Evolutionary conservation across 2,329 filamentous ascomycete genomes (phyloP), one percentile per base, ranked within the genome.

Genomic region (Colletotrichum sp.): DNA sequence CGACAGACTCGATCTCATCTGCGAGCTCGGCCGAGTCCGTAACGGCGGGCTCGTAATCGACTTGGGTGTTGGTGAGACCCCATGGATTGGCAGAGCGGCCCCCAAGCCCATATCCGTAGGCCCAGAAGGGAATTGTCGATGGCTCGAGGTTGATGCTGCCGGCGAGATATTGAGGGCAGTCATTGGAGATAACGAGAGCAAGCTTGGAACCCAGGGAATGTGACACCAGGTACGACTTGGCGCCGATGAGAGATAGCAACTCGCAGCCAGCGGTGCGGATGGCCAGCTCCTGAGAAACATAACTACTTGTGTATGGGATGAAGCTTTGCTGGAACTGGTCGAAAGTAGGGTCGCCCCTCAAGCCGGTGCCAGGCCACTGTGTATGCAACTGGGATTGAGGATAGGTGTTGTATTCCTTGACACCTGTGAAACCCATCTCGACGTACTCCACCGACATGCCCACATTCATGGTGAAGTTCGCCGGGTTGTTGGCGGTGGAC

Each of bases 281-380:
- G 26, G 79, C 76, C 13, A 67, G 39, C 61, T 80, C 78, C n/a
- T 76, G 79, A 4, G 77, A 65, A 14, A 68, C 75, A 39, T 77
- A 77, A 68, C 78, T 78, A 10, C 70, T 76, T 5, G 80, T 79
- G 60, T 81, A 83, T 21, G 85, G 86, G 5, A 88, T 82, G 65
- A 87, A 83, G 34, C 84, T 84, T 36, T 84, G 83, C 81, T 87
- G 87, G 78, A 89, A 89, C 6, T 83, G 81, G 78, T 90, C 88
- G 77, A 90, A 90, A 12, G 82, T 81, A 2, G 85, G 77, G 77
- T 90, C 88, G 10, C 88, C 87, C 12, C 77, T 75, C 48, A 79
- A 78, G 4, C 81, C 81, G 10, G 79, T 80, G 30, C 82, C 82
- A 12, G 82, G 82, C 81, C 82, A 84, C 68, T 83, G 82, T 1